Conservation (phyloP, 495 filamentous ascomycete species). For the Neurospora africana region DNA sequence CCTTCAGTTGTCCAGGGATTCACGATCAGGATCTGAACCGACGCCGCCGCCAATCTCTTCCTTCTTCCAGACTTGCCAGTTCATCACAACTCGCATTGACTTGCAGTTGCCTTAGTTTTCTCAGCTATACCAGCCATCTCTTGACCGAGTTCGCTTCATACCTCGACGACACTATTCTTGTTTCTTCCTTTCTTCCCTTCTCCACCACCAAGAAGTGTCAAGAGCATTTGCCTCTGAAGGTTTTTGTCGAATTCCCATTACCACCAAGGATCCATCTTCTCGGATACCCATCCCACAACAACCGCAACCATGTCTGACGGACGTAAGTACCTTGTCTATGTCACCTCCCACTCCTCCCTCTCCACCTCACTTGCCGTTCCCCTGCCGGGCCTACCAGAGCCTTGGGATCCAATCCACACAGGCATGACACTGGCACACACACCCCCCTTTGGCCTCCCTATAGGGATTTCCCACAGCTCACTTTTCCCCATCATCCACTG, state of each 20-base stretch:
- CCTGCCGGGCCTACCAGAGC: neutral
- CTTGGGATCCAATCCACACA: neutral
- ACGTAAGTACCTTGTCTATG: slow-evolving; percentile 15
- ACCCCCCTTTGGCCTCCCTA: neutral
- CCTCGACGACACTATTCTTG: neutral
- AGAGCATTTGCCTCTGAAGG: neutral
- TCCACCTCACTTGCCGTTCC: neutral
- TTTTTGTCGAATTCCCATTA: neutral
- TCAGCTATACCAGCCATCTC: neutral
- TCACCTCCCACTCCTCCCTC: neutral
- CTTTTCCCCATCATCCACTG: neutral
- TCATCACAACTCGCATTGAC: slow-evolving; percentile 10
- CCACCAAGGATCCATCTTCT: neutral
- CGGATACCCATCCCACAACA: neutral
- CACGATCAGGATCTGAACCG: neutral
- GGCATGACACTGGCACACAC: neutral
- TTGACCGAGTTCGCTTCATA: neutral
- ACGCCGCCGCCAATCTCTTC: slow-evolving; percentile 17
- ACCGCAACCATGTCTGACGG: slow-evolving; percentile 22
- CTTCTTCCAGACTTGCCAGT: slow-evolving; percentile 17
- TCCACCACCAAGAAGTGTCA: neutral
- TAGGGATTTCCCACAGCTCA: neutral
- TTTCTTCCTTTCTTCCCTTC: neutral
- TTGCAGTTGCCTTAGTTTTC: slow-evolving; percentile 7
- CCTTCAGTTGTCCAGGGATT: neutral